Conservation (phyloP, 208 protist species). For the Leishmania turanica region DNA sequence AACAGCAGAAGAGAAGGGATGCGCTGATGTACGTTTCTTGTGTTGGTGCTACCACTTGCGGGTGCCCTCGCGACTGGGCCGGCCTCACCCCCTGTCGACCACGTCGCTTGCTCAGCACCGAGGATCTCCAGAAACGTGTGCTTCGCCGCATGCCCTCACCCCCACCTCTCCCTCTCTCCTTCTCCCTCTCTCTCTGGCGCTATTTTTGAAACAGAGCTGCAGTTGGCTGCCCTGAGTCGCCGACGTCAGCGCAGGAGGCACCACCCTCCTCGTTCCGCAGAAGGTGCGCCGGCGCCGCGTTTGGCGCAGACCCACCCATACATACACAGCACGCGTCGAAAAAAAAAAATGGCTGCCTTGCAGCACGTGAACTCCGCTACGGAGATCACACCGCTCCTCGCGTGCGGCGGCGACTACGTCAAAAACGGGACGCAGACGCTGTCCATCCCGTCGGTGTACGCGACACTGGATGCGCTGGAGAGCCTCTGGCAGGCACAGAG, state of each 20-base stretch:
- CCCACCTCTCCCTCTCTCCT: not conserved
- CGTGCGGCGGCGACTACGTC: slow-evolving; percentile 20
- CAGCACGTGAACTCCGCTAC: slow-evolving; percentile 5
- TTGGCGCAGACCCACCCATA: not conserved
- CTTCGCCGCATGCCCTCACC: too few species aligned
- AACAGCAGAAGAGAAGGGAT: too few species aligned
- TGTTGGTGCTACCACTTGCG: too few species aligned
- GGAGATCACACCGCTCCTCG: slow-evolving; percentile 22
- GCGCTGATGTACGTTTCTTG: too few species aligned
- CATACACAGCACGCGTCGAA: not conserved
- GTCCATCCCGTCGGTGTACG: slow-evolving; percentile 5
- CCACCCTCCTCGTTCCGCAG: not conserved
- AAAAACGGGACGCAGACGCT: slow-evolving; percentile 24
- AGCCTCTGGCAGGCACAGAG: slow-evolving; percentile 3
- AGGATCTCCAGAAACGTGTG: too few species aligned
- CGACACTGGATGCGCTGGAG: slow-evolving; percentile 28
- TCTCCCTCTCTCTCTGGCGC: too few species aligned
- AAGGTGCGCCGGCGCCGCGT: not conserved
- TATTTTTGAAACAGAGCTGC: not conserved
- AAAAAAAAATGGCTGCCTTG: slow-evolving; percentile 21
- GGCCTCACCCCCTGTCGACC: too few species aligned
- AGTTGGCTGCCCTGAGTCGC: not conserved
- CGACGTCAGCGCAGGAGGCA: not conserved
- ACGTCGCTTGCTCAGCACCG: too few species aligned
- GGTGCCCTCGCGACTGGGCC: too few species aligned